Evolutionary conservation across 805 yeast genomes (phyloP).

Genomic region (Hagleromyces aurorensis): DNA sequence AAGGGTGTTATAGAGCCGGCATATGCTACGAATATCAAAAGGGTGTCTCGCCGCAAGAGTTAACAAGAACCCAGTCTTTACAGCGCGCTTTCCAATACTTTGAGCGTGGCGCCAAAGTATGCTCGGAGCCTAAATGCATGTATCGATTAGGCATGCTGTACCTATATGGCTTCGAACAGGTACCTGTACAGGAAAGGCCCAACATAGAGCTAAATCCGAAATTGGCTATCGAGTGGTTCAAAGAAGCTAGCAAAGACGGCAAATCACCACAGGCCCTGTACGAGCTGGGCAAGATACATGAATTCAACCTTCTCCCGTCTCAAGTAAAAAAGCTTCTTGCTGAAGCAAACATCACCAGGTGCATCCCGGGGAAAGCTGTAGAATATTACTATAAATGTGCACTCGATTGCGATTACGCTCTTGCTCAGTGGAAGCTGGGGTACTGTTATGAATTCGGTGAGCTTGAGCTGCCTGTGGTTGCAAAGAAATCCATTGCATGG

Average conservation of each 20-base stretch:
- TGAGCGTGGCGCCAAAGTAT: constrained; percentile 51
- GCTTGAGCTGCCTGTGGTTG: constrained; percentile 42
- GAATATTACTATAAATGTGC: constrained; percentile 53
- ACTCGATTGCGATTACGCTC: constrained; percentile 45
- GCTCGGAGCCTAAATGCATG: constrained; percentile 55
- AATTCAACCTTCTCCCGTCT: constrained; percentile 34
- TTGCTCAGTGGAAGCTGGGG: constrained; percentile 65
- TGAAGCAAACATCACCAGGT: constrained; percentile 12
- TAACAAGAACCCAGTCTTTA: constrained; percentile 30
- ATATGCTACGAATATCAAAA: constrained; percentile 50
- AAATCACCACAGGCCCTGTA: constrained; percentile 47
- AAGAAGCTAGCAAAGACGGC: constrained; percentile 36
- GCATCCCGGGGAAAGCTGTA: constrained; percentile 39
- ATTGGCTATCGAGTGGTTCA: constrained; percentile 44
- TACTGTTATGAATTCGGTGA: constrained; percentile 67
- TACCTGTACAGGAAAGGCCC: constrained; percentile 28
- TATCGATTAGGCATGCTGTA: constrained; percentile 64
- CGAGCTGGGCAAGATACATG: constrained; percentile 51
- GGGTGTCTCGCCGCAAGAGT: constrained; percentile 40
- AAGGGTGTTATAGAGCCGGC: constrained; percentile 61
- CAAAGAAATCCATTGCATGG: constrained; percentile 63
- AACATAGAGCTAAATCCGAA: constrained; percentile 21
- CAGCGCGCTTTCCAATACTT: constrained; percentile 47
- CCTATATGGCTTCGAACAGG: constrained; percentile 37
- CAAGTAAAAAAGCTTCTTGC: constrained; percentile 12